A percentile compares a stretch with the other conserved stretches of the same genome.
Evolutionary conservation across 1,284 basidiomycete species (phyloP).

Genomic region (Trametes sp.): DNA sequence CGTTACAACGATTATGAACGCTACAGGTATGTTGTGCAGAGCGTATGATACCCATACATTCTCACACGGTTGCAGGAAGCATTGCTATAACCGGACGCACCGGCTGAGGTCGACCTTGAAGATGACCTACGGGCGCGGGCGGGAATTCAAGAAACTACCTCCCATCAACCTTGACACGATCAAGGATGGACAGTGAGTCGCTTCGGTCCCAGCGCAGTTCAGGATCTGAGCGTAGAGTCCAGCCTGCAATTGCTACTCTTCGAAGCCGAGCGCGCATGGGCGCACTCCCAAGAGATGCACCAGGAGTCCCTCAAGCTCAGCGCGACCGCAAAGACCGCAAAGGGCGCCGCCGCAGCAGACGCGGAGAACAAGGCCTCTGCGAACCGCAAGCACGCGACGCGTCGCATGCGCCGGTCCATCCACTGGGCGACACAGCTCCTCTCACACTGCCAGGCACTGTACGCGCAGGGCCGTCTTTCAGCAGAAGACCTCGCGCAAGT

Average conservation of each 20-base stretch:
- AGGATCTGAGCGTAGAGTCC: neutral
- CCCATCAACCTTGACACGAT: constrained; percentile 67
- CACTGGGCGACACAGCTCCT: constrained; percentile 84
- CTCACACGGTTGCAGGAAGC: constrained; percentile 63
- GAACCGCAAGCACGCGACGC: constrained; percentile 77
- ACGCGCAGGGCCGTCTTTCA: constrained; percentile 58
- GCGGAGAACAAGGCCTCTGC: constrained; percentile 56
- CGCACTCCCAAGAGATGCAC: constrained; percentile 85
- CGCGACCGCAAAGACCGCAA: constrained; percentile 39
- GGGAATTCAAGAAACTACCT: constrained; percentile 87
- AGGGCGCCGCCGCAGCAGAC: constrained; percentile 46
- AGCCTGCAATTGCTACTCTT: constrained; percentile 87
- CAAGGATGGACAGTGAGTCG: constrained; percentile 82
- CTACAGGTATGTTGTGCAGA: constrained; percentile 65
- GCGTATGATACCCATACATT: neutral
- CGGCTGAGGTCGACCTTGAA: constrained; percentile 85
- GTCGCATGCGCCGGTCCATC: constrained; percentile 86
- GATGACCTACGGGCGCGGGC: constrained; percentile 88
- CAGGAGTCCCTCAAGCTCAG: constrained; percentile 59
- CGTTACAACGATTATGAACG: constrained; percentile 89
- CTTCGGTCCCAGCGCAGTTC: neutral
- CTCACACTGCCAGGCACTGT: constrained; percentile 75
- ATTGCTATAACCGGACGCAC: constrained; percentile 91
- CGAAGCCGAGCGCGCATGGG: constrained; percentile 93
- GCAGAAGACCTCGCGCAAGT: constrained; percentile 66